Base-by-base conservation (phyloP, 805 yeast genomes). In the Cyberlindnera misumaiensis region DNA sequence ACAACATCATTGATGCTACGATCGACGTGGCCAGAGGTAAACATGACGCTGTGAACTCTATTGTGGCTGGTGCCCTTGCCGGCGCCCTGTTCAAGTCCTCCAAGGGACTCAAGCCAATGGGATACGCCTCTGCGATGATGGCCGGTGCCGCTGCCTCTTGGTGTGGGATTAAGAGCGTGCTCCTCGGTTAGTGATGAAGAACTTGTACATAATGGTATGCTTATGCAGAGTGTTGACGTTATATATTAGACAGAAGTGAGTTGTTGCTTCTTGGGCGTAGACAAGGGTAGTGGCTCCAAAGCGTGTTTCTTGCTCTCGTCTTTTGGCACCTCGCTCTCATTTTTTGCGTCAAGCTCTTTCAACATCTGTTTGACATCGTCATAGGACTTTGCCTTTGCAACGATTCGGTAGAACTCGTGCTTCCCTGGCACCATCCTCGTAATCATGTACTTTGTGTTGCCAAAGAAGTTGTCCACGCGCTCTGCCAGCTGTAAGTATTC, bases 141-240 rank as follows among this genome's bases (percentile, higher is more conserved):
- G 85, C 95, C n/a, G 75, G 77, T 47, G 95, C 83, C 45, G 95
- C 97, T 38, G 96, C 83, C 46, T 78, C 77, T 28, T 90, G 98
- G 98, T 81, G 95, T 68, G 90, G 83, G 35, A 56, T 83, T 55
- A 90, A 90, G 67, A 51, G 58, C 12, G 25, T 51, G 15, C 39
- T 55, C 28, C 29, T 44, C 16, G 47, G 46, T 34, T 36, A 42
- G 31, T 8, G 27, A 22, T 20, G 13, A 18, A 18, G 34, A 20
- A 30, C 33, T 32, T 34, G 37, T 34, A 30, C 22, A 38, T 34
- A 38, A 28, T 9, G 15, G 15, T 5, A 28, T 13, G 11, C 17
- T 28, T 4, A 28, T 28, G 13, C 13, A 28, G 13, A 15, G 14
- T 27, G 15, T 25, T 36, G 17, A 22, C 12, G 26, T 34, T 17